Evolutionary conservation across 371 early-diverging fungal genomes (phyloP).

Genomic region (Apophysomyces ossiformis): DNA sequence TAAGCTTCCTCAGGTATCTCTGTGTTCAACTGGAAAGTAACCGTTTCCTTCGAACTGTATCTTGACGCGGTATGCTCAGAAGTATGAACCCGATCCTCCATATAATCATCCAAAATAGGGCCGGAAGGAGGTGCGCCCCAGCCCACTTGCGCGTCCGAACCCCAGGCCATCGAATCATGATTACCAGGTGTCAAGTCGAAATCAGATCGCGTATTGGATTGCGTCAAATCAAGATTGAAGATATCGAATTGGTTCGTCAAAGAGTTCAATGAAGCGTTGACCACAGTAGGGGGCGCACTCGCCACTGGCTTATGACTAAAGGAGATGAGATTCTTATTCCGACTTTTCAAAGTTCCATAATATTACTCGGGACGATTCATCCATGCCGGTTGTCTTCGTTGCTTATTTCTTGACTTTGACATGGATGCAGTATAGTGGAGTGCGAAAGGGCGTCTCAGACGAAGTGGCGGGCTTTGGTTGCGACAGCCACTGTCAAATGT

Average conservation of each 20-base stretch:
- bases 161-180: conserved; percentile 15
- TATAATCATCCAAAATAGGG: not conserved
- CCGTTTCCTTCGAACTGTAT: conserved; percentile 13
- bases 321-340: too few relatives aligned
- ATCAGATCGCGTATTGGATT: conserved; percentile 9
- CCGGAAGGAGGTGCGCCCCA: conserved; percentile 18
- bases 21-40: conserved; percentile 27
- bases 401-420: not conserved
- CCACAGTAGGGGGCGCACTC: conserved; percentile 12
- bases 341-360: too few relatives aligned
- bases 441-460: not conserved
- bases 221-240: not conserved
- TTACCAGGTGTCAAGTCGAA: conserved; percentile 15
- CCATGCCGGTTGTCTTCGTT: not conserved
- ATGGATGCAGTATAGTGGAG: not conserved
- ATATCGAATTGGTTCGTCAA: conserved; percentile 24
- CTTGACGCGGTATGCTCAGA: conserved; percentile 1
- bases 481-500: too few relatives aligned
- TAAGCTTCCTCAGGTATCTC: conserved; percentile 33
- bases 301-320: not conserved
- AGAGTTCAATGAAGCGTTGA: conserved; percentile 27
- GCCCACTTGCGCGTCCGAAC: conserved; percentile 13
- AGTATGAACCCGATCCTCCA: conserved; percentile 13
- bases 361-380: not conserved
- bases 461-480: too few relatives aligned